Conservation (phyloP, 768 basidiomycete genomes). For the Stropharia rugosoannulata region DNA sequence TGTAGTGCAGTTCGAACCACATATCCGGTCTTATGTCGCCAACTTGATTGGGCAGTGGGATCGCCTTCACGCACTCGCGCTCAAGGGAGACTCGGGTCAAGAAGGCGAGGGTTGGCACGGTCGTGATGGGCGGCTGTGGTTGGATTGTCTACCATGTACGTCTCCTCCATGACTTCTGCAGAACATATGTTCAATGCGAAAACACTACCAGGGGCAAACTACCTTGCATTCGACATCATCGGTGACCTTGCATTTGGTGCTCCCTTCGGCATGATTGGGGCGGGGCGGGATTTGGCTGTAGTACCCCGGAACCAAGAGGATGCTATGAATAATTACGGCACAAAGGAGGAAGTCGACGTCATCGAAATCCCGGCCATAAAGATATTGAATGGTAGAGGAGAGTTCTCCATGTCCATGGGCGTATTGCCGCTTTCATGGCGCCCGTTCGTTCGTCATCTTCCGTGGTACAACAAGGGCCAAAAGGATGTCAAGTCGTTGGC, state of each 20-base stretch:
- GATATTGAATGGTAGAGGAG: conserved; percentile 87
- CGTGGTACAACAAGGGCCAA: conserved; percentile 74
- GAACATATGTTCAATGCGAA: conserved; percentile 7
- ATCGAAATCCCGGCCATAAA: conserved; percentile 74
- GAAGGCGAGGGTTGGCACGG: conserved; percentile 73
- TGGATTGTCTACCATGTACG: conserved; percentile 74
- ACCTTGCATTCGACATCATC: conserved; percentile 68
- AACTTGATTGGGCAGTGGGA: conserved; percentile 77
- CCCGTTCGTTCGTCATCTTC: conserved; percentile 60
- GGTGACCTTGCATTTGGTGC: conserved; percentile 87
- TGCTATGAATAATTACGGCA: conserved; percentile 58
- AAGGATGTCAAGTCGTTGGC: conserved; percentile 71
- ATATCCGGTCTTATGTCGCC: conserved; percentile 60
- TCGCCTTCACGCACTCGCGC: conserved; percentile 52
- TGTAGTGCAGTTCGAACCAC: conserved; percentile 84
- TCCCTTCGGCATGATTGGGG: conserved; percentile 85
- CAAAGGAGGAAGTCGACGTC: conserved; percentile 42
- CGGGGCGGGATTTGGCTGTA: conserved; percentile 69
- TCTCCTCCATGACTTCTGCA: conserved; percentile 4
- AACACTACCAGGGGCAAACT: conserved; percentile 43
- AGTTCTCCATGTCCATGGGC: conserved; percentile 83
- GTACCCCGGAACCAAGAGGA: conserved; percentile 58
- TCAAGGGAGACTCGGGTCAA: conserved; percentile 52
- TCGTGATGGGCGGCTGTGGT: conserved; percentile 62
- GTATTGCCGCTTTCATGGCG: conserved; percentile 72